Base-by-base conservation (phyloP, 2,329 filamentous ascomycete species). In the Xylaria digitata region DNA sequence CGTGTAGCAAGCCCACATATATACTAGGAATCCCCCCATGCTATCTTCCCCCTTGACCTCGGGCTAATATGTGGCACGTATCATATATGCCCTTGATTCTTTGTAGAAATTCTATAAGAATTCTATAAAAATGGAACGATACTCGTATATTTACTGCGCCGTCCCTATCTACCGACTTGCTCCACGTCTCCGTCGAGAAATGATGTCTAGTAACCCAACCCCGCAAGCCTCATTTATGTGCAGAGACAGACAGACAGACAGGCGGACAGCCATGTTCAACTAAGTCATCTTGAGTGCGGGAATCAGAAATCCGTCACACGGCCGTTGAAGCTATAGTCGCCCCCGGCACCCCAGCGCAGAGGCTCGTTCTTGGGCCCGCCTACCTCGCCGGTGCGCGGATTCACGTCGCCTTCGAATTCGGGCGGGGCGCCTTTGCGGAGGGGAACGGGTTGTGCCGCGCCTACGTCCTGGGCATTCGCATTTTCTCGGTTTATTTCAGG, bases 341-440 rank as follows among this genome's bases (percentile, higher is more conserved):
- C 90, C 0, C 75, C 78, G 19, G 85, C 83, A 0, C 94, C 94
- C 95, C 95, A 97, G 74, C 94, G 83, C 77, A 98, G 77, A 58
- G 96, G 96, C 81, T 99, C 95, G 77, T 97, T 98, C 89, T 98
- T 99, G 6, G 96, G 96, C 0, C 96, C 96, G 6, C 96, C 96
- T 11, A 97, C 89, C 84, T 99, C 96, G 26, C 96, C 96, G 1
- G 96, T 99, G 84, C 90, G 91, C 2, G 96, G 96, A 79, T 99
- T 98, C 62, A 84, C 86, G 61, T 98, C 94, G 65, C 96, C 96
- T 72, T 95, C 90, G 75, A 99, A 99, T 82, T 98, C 95, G 1
- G 96, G 94, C 75, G 90, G 87, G 49, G 94, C 91, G 42, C 95
- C 95, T 61, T 76, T 77, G 21, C 77, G 73, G 21, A 78, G 70